Conservation (phyloP, 2,329 filamentous ascomycete genomes). For the Alternaria longipes region DNA sequence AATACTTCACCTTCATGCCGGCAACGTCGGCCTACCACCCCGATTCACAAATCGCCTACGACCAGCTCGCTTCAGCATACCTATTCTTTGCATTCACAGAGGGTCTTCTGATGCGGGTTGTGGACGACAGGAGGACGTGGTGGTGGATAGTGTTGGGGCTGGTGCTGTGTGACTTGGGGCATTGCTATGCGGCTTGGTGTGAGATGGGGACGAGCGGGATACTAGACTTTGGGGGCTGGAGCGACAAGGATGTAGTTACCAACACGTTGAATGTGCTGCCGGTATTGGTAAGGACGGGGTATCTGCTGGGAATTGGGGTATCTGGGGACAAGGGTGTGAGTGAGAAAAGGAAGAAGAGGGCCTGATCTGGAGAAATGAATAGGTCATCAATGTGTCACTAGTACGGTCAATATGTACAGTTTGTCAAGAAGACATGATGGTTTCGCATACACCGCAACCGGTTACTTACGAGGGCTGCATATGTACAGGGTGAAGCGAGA, state of each 20-base stretch:
- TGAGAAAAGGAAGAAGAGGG: conserved; percentile 24
- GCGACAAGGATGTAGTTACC: conserved; percentile 51
- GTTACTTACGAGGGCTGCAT: background rate
- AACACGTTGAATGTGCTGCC: conserved; percentile 46
- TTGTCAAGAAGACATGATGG: background rate
- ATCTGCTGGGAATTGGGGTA: conserved; percentile 50
- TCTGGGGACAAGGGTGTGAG: conserved; percentile 5
- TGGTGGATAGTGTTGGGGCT: conserved; percentile 70
- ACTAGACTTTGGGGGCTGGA: conserved; percentile 43
- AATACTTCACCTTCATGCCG: conserved; percentile 72
- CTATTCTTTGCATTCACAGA: conserved; percentile 80
- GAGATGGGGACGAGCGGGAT: conserved; percentile 42
- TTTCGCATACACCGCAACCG: background rate
- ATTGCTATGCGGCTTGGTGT: conserved; percentile 62
- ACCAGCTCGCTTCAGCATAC: conserved; percentile 80
- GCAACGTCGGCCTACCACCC: conserved; percentile 54
- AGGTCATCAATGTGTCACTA: background rate
- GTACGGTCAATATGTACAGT: background rate
- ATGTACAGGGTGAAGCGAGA: background rate
- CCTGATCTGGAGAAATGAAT: background rate
- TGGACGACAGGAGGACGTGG: conserved; percentile 75
- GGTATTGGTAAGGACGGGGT: conserved; percentile 45
- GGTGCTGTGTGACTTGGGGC: conserved; percentile 76
- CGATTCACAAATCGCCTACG: conserved; percentile 65
- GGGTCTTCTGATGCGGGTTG: conserved; percentile 74